Conservation (phyloP, 1,284 basidiomycete species). For the Microbotryomycetes sp. region DNA sequence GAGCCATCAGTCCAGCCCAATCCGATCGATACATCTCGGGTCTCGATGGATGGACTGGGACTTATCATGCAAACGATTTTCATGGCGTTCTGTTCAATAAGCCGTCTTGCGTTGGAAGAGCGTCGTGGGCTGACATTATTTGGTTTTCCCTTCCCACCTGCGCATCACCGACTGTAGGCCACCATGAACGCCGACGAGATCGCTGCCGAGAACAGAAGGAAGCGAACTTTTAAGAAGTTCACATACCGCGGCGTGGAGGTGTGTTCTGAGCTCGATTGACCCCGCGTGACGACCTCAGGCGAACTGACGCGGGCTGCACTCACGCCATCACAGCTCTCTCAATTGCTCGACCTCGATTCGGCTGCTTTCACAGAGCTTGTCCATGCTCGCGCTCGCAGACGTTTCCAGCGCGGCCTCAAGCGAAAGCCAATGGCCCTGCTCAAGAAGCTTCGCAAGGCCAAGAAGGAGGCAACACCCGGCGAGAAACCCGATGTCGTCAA, state of each 20-base stretch:
- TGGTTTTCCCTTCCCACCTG: too few species aligned
- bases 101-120: too few species aligned
- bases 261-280: neutral
- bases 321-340: slow-evolving; percentile 57
- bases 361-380: slow-evolving; percentile 82
- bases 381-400: slow-evolving; percentile 94
- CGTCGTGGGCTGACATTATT: too few species aligned
- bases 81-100: too few species aligned
- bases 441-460: slow-evolving; percentile 98
- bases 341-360: slow-evolving; percentile 92
- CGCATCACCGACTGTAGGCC: too few species aligned
- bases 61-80: too few species aligned
- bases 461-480: slow-evolving; percentile 96
- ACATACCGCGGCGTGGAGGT: slow-evolving; percentile 89
- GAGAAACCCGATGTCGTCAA: slow-evolving; percentile 98
- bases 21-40: too few species aligned
- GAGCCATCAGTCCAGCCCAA: too few species aligned
- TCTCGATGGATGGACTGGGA: too few species aligned
- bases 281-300: neutral
- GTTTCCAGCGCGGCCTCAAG: slow-evolving; percentile 98
- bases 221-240: slow-evolving; percentile 97
- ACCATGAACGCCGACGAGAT: slow-evolving; percentile 39
- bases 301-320: neutral
- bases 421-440: slow-evolving; percentile 97
- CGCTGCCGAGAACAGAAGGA: slow-evolving; percentile 53